A percentile compares a stretch with the other conserved stretches of the same genome.
These are phyloP conservation scores for Massarina eburnea DNA, from an alignment of 2,329 filamentous ascomycete genomes.

Conservation along the genomic window DNA sequence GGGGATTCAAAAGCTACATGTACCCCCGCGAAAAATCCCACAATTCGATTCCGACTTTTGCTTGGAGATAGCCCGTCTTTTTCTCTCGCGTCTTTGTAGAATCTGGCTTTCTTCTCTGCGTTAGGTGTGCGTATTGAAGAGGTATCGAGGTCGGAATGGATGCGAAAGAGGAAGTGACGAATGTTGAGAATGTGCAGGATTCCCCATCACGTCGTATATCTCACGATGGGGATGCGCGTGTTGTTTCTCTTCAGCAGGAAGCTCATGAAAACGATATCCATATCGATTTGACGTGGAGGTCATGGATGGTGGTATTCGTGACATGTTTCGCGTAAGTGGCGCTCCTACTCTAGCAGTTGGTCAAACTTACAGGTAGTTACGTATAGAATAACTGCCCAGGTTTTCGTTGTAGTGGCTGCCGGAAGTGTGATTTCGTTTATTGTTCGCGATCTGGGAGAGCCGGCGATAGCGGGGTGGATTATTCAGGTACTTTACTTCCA, in stretches of 20 bases:
- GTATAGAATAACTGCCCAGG: conserved; percentile 52
- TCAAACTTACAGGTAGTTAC: conserved; percentile 8
- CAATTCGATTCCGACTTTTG: too few species aligned
- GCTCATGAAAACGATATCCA: conserved; percentile 38
- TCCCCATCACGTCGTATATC: conserved; percentile 7
- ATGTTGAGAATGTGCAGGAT: conserved; percentile 16
- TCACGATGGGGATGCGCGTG: conserved; percentile 12
- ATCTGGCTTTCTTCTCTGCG: not conserved
- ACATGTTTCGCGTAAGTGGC: conserved; percentile 50
- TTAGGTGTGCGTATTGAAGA: not conserved
- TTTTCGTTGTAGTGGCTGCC: conserved; percentile 59
- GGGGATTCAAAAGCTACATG: not conserved
- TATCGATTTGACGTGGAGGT: conserved; percentile 57
- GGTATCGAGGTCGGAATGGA: conserved; percentile 17
- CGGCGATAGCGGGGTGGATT: conserved; percentile 57
- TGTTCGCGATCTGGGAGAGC: conserved; percentile 55
- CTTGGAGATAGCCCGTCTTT: not conserved
- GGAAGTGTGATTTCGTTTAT: conserved; percentile 60
- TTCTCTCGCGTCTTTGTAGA: not conserved
- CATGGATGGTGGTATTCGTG: conserved; percentile 55
- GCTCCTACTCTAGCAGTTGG: not conserved
- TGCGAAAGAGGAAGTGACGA: conserved; percentile 16
- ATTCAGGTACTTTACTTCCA: conserved; percentile 47
- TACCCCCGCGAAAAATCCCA: not conserved
- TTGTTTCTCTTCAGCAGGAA: conserved; percentile 32